Conservation (phyloP, 1,139 yeast species). For the Blastobotrys arbuscula region DNA sequence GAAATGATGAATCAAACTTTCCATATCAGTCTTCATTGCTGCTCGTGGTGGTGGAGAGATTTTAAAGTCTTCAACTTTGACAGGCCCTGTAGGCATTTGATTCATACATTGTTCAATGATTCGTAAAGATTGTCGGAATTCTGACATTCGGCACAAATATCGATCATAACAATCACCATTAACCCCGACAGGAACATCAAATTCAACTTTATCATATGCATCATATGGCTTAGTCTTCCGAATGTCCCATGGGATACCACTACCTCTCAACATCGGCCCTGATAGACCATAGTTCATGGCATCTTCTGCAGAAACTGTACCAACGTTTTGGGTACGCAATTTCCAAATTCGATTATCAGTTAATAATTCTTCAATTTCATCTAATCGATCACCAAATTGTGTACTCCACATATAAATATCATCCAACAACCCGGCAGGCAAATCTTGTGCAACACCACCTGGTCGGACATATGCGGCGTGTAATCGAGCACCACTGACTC, state of each 20-base stretch:
- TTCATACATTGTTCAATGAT: slow-evolving; percentile 86
- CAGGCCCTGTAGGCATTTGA: slow-evolving; percentile 90
- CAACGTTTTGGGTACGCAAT: slow-evolving; percentile 78
- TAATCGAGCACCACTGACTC: slow-evolving; percentile 86
- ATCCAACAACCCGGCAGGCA: slow-evolving; percentile 80
- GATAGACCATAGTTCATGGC: slow-evolving; percentile 76
- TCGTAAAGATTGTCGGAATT: slow-evolving; percentile 85
- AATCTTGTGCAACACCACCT: slow-evolving; percentile 87
- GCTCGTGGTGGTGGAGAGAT: slow-evolving; percentile 78
- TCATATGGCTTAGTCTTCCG: slow-evolving; percentile 88
- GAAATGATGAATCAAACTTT: slow-evolving; percentile 85
- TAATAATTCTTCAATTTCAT: slow-evolving; percentile 82
- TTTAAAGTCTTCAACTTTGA: slow-evolving; percentile 86
- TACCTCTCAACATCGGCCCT: slow-evolving; percentile 89
- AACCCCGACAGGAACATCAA: slow-evolving; percentile 78
- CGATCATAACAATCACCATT: slow-evolving; percentile 93
- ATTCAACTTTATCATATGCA: slow-evolving; percentile 81
- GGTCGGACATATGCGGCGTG: slow-evolving; percentile 88
- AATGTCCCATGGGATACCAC: slow-evolving; percentile 82
- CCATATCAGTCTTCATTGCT: slow-evolving; percentile 89
- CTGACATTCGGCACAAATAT: slow-evolving; percentile 83
- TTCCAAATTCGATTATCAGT: slow-evolving; percentile 94
- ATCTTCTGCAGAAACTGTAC: slow-evolving; percentile 78
- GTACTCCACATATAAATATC: slow-evolving; percentile 97
- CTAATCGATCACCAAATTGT: slow-evolving; percentile 88